Percentiles rank a stretch among this genome's conserved stretches.
These are phyloP conservation scores for Wickerhamomyces sp. DNA, from an alignment of 1,139 yeast species.

Conservation along the genomic window DNA sequence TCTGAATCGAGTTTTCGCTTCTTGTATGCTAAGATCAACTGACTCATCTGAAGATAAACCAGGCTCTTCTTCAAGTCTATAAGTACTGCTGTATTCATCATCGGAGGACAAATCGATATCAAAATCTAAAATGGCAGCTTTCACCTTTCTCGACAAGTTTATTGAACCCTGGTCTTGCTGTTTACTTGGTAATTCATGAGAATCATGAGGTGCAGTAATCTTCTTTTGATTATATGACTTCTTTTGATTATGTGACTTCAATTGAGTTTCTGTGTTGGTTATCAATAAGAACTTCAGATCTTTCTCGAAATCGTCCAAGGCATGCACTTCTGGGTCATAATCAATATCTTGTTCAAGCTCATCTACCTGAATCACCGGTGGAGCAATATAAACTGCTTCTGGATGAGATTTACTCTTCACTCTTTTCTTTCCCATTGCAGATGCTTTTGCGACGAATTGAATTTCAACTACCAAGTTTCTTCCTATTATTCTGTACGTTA, in stretches of 20 bases:
- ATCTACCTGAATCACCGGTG: slow-evolving; percentile 2
- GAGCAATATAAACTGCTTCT: slow-evolving; percentile 3
- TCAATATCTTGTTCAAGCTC: background rate
- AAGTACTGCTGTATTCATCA: background rate
- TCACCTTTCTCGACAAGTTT: slow-evolving; percentile 4
- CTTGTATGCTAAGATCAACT: too few species aligned
- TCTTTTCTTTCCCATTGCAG: slow-evolving; percentile 6
- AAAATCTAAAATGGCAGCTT: slow-evolving; percentile 17
- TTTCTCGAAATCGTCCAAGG: slow-evolving; percentile 15
- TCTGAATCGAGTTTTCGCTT: too few species aligned
- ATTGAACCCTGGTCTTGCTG: background rate
- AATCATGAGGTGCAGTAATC: too few species aligned
- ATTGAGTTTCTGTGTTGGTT: slow-evolving; percentile 3
- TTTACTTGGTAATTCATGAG: too few species aligned
- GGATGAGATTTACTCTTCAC: background rate
- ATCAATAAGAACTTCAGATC: slow-evolving; percentile 19
- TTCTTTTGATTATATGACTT: too few species aligned
- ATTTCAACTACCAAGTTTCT: too few species aligned
- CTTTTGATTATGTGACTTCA: too few species aligned
- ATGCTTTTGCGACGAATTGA: too few species aligned
- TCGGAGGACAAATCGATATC: slow-evolving; percentile 15
- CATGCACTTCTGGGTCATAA: slow-evolving; percentile 16
- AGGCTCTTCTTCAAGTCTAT: too few species aligned
- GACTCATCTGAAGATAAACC: too few species aligned
- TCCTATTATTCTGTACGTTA: background rate